Percentiles rank a stretch among this genome's conserved stretches.
phyloP scores from a whole-genome alignment of 495 filamentous ascomycete genomes.

The Trichoderma virens region DNA sequence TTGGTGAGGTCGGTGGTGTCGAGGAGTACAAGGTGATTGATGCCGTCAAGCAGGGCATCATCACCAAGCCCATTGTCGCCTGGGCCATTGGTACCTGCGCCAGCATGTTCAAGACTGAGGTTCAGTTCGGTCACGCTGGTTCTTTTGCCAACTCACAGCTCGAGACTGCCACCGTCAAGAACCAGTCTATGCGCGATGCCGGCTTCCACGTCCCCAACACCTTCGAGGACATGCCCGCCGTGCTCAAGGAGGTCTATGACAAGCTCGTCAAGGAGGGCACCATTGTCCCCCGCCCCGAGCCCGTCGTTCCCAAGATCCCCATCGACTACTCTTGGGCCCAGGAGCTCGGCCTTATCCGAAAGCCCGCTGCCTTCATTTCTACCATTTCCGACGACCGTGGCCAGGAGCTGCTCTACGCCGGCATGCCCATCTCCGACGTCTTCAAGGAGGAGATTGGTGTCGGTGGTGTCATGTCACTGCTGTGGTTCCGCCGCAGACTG shows the following conservation, averaged over 20 bases:
- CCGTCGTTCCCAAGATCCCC: conserved; percentile 94
- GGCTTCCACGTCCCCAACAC: conserved; percentile 88
- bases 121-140: conserved; percentile 98
- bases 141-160: conserved; percentile 98
- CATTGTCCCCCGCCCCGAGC: conserved; percentile 80
- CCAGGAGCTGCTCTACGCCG: conserved; percentile 96
- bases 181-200: conserved; percentile 89
- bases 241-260: conserved; percentile 74
- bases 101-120: conserved; percentile 99
- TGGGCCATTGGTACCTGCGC: conserved; percentile 99
- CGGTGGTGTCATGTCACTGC: conserved; percentile 97
- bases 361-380: conserved; percentile 98
- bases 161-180: conserved; percentile 93
- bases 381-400: conserved; percentile 99
- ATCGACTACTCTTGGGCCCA: conserved; percentile 99
- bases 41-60: conserved; percentile 84
- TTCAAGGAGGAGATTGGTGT: conserved; percentile 99
- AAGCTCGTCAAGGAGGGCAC: conserved; percentile 73
- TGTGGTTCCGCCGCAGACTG: conserved; percentile 99
- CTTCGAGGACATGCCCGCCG: conserved; percentile 85
- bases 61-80: conserved; percentile 96
- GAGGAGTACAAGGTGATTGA: conserved; percentile 99
- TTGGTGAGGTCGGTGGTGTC: conserved; percentile 98
- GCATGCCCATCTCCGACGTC: conserved; percentile 98
- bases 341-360: conserved; percentile 97